Base-by-base conservation (phyloP, 2,329 filamentous ascomycete genomes). In the Penicillium digitatum region DNA sequence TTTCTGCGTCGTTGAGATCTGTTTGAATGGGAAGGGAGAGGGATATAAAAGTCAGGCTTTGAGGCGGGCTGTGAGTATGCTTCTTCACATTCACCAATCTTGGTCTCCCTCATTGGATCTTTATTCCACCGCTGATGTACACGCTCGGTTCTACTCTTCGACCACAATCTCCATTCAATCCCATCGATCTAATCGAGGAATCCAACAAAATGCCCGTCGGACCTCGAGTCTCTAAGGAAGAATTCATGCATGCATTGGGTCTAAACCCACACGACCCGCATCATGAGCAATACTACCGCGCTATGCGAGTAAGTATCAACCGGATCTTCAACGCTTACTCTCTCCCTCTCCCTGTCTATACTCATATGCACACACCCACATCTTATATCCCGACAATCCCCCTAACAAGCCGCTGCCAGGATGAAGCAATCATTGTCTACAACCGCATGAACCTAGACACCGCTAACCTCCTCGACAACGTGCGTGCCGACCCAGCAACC, bases 171-270 rank as follows among this genome's bases (percentile, higher is more conserved):
- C 9, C 20, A 38, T 20, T 31, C 26, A 48, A 26, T 38, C 27
- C 16, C 16, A 24, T 34, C 38, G 5, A 39, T 29, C 16, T 9
- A 9, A 31, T 39, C 11, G 26, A 32, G 11, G 18, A 34, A 39
- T n/a, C 20, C 26, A 27, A 29, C 32, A 22, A 18, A 27, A 73
- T 73, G 71, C 59, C 72, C 14, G 74, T 75, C 52, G 74, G 74
- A 26, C 74, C 75, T 40, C 72, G 75, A 48, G 74, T 72, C 37
- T 73, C 74, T 24, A 78, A 78, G 57, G 75, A 77, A 49, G 75
- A 78, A 56, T 78, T 78, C 62, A 76, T 78, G 74, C 70, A 68
- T 22, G 75, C 75, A 22, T 62, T 78, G 42, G 72, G 71, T 34
- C 65, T 78, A 12, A 72, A 70, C 47, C 66, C 74, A 5, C 72